These are phyloP conservation scores for Coniochaeta sp. DNA, from an alignment of 2,329 filamentous ascomycete genomes.

Conservation along the genomic window DNA sequence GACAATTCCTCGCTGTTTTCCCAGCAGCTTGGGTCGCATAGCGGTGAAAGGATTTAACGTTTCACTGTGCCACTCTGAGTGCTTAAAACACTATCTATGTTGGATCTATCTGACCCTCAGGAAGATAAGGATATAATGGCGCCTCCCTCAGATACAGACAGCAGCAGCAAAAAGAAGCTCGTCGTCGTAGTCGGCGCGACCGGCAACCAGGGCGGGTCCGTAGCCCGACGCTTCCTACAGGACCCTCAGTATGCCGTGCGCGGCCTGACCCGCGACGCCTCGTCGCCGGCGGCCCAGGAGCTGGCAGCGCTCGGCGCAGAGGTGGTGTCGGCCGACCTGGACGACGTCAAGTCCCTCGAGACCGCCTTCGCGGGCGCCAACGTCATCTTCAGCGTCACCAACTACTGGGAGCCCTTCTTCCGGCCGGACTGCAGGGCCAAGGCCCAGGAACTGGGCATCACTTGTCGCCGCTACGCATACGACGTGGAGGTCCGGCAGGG, in stretches of 20 bases:
- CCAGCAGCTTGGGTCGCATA: neutral
- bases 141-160: neutral
- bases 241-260: slow-evolving; percentile 34
- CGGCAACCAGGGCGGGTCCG: slow-evolving; percentile 44
- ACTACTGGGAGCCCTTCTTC: slow-evolving; percentile 47
- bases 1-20: neutral
- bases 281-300: slow-evolving; percentile 29
- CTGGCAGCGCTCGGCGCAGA: slow-evolving; percentile 35
- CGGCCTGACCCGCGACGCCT: slow-evolving; percentile 36
- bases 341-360: slow-evolving; percentile 30
- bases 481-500: slow-evolving; percentile 43
- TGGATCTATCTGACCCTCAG: neutral
- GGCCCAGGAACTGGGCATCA: slow-evolving; percentile 29
- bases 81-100: neutral
- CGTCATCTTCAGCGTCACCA: slow-evolving; percentile 46
- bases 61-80: neutral
- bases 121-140: neutral
- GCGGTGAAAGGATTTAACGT: neutral
- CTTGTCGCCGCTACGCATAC: slow-evolving; percentile 35
- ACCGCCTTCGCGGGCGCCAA: slow-evolving; percentile 35
- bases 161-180: slow-evolving; percentile 21
- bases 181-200: slow-evolving; percentile 40
- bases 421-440: slow-evolving; percentile 31
- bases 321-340: slow-evolving; percentile 34
- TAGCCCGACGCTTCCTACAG: slow-evolving; percentile 37